Evolutionary conservation across 2,329 filamentous ascomycete genomes (phyloP).

Genomic region (Ophiostoma himal-ulmi): DNA sequence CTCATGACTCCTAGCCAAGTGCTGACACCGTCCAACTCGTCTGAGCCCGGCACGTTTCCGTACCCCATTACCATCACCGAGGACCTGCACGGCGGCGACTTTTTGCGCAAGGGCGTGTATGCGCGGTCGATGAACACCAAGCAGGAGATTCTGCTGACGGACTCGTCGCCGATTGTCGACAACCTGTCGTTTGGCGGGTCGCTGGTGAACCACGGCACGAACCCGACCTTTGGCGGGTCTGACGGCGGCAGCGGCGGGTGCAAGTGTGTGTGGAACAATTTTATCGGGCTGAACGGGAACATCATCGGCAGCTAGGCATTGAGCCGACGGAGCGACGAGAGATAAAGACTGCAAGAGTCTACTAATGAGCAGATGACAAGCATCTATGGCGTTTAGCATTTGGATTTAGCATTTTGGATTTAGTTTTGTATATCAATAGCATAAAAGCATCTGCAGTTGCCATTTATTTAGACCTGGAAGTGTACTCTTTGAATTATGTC

Average conservation of each 20-base stretch:
- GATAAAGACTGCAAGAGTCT: neutral
- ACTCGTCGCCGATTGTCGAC: constrained; percentile 44
- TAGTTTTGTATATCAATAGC: neutral
- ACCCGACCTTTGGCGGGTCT: constrained; percentile 51
- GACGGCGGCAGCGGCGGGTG: constrained; percentile 61
- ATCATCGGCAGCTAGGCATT: neutral
- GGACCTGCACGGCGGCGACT: constrained; percentile 58
- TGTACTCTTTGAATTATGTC: neutral
- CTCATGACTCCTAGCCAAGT: constrained; percentile 33
- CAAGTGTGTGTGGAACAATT: constrained; percentile 57
- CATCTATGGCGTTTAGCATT: neutral
- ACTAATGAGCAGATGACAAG: neutral
- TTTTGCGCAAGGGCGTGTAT: constrained; percentile 48
- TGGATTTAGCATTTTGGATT: neutral
- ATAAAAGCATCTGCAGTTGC: too few relatives aligned
- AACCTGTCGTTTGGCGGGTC: constrained; percentile 47
- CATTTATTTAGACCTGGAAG: too few relatives aligned
- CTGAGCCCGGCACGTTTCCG: constrained; percentile 54
- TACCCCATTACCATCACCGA: constrained; percentile 57
- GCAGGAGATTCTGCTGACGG: constrained; percentile 40
- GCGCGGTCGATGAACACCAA: constrained; percentile 43
- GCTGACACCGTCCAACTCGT: constrained; percentile 29
- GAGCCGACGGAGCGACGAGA: neutral
- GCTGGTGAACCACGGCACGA: constrained; percentile 45
- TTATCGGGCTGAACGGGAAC: constrained; percentile 30